Evolutionary conservation across 495 filamentous ascomycete species (phyloP), one percentile per base, ranked within the genome.

Genomic region (Hypoxylon lenormandii): DNA sequence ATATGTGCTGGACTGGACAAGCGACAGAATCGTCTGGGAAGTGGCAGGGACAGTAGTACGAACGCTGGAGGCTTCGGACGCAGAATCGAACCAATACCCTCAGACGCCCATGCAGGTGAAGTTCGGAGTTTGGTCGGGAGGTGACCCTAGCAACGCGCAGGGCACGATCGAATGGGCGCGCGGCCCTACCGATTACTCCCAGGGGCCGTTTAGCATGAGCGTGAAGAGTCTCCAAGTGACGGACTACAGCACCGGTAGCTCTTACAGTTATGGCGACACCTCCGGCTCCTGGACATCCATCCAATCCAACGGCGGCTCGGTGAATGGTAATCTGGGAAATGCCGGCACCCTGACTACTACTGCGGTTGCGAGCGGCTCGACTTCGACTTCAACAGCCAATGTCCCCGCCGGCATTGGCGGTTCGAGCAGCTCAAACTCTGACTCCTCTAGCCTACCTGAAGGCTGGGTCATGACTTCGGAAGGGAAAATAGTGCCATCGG

Each of bases 101-200:
- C 94, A 97, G 78, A 94, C 92, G 1, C 94, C 94, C 3, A 93
- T 94, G 89, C 87, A 90, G 62, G 77, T 97, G 70, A 92, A 92
- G 74, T 83, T 97, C 53, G 95, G 95, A 59, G 82, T 89, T 55
- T 97, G 95, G 95, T 85, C 88, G 51, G 94, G 90, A 70, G 94
- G 94, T 74, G 94, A 96, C 73, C 76, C 88, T 0, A 75, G 75
- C 68, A 93, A 94, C 72, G 74, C 86, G 7, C 76, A 85, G 10
- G 92, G 91, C 58, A 97, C 94, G 12, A 91, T 97, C 48, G 52
- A 88, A 56, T 98, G 95, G 95, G 92, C 95, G 60, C 86, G 88
- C 36, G 95, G 95, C 30, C 83, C 82, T 33, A 94, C 90, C 18
- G 88, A 94, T 77, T 97, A 93, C 75, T 84, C 84, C 50, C 64